Conservation (phyloP, 208 protist genomes). For the Strigomonas culicis region DNA sequence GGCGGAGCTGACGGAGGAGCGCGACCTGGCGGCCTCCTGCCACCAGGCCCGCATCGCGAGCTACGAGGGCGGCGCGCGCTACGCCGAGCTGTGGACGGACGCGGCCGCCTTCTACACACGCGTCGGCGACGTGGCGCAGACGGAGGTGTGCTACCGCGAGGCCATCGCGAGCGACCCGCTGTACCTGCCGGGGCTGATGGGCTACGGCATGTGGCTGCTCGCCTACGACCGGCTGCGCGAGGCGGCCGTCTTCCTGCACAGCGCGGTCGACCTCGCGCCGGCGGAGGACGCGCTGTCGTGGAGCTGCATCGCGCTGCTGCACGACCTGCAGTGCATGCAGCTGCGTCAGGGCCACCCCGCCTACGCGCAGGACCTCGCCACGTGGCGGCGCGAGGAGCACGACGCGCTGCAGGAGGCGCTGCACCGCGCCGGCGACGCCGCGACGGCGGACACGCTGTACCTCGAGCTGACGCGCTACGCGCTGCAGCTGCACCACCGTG, state of each 20-base stretch:
- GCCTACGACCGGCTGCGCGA: conserved; percentile 72
- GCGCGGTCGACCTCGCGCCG: conserved; percentile 53
- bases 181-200: conserved; percentile 54
- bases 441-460: conserved; percentile 26
- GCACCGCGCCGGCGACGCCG: conserved; percentile 3
- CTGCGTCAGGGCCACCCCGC: conserved; percentile 42
- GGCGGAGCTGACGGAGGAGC: conserved; percentile 69
- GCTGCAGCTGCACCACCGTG: conserved; percentile 59
- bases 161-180: conserved; percentile 65
- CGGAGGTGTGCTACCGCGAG: conserved; percentile 90
- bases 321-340: conserved; percentile 45
- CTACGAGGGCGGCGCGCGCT: conserved; percentile 9
- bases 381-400: conserved; percentile 53
- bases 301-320: conserved; percentile 64
- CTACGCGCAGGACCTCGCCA: conserved; percentile 30
- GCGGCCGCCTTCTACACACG: conserved; percentile 77
- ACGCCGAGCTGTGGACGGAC: conserved; percentile 59
- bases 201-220: conserved; percentile 82
- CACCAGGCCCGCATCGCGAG: conserved; percentile 77
- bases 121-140: conserved; percentile 61
- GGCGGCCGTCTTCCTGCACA: conserved; percentile 86
- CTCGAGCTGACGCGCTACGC: conserved; percentile 43
- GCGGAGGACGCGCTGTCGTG: conserved; percentile 42
- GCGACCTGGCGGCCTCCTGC: conserved; percentile 49
- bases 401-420: conserved; percentile 53